phyloP scores from a whole-genome alignment of 306 rosid species.

The Ziziphus jujuba region DNA sequence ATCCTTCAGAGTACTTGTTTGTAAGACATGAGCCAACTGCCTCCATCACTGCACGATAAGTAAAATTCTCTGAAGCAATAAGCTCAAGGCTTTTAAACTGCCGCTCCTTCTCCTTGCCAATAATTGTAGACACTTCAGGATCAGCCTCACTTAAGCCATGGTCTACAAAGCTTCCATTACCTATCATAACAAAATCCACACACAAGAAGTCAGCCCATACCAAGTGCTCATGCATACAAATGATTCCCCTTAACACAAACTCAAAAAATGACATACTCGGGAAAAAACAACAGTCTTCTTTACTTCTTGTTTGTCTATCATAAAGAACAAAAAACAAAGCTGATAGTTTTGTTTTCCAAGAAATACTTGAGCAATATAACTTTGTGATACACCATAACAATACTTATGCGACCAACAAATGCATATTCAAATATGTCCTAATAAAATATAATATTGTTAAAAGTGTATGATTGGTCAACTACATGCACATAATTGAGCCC shows the following conservation, averaged over 20 bases:
- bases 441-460: too few relatives aligned
- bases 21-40: constrained; percentile 97
- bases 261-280: neutral
- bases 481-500: too few relatives aligned
- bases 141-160: constrained; percentile 73
- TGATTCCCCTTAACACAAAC: neutral
- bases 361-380: too few relatives aligned
- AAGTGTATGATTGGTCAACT: too few relatives aligned
- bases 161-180: constrained; percentile 59
- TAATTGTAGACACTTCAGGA: constrained; percentile 71
- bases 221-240: neutral
- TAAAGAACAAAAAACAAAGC: too few relatives aligned
- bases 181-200: constrained; percentile 33
- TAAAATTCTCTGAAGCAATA: constrained; percentile 95
- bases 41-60: constrained; percentile 96
- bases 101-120: constrained; percentile 70
- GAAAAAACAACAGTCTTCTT: neutral
- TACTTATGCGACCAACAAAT: too few relatives aligned
- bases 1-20: constrained; percentile 92
- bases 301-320: too few relatives aligned
- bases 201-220: neutral
- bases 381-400: too few relatives aligned
- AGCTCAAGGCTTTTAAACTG: constrained; percentile 94
- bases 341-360: too few relatives aligned
- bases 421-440: too few relatives aligned